phyloP scores from a whole-genome alignment of 345 rosid genomes.

The Aegle marmelos region DNA sequence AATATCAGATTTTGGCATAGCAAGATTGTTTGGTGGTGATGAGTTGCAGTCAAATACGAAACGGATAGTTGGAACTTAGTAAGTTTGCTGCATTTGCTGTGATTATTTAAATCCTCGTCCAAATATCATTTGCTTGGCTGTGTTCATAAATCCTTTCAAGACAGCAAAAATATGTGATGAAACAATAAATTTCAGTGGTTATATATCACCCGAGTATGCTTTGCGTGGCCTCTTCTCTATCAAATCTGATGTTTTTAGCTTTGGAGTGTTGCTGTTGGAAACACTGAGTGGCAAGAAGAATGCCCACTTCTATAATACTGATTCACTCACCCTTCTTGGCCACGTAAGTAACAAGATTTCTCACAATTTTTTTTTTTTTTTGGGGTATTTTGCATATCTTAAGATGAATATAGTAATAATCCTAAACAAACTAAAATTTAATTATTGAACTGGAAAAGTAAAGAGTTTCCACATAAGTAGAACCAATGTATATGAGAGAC shows the following conservation, averaged over 20 bases:
- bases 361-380: too few species aligned
- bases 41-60: neutral
- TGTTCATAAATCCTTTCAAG: too few species aligned
- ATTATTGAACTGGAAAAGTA: too few species aligned
- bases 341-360: conserved; percentile 3
- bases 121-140: neutral
- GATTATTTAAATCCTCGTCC: neutral
- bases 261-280: conserved; percentile 3
- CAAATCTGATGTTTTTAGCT: conserved; percentile 4
- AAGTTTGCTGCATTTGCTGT: neutral
- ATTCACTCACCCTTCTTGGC: conserved; percentile 13
- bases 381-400: too few species aligned
- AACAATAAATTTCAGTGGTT: neutral
- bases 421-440: too few species aligned
- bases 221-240: neutral
- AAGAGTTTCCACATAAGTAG: too few species aligned
- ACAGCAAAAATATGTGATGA: too few species aligned
- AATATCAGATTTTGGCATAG: conserved; percentile 14
- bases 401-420: too few species aligned
- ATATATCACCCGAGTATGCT: conserved; percentile 15
- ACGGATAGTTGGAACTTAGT: conserved; percentile 13
- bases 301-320: conserved; percentile 8
- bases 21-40: conserved; percentile 1
- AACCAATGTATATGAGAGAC: too few species aligned
- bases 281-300: conserved; percentile 7